phyloP scores from a whole-genome alignment of 441 rosid genomes.

The Arabidopsis lyrata region DNA sequence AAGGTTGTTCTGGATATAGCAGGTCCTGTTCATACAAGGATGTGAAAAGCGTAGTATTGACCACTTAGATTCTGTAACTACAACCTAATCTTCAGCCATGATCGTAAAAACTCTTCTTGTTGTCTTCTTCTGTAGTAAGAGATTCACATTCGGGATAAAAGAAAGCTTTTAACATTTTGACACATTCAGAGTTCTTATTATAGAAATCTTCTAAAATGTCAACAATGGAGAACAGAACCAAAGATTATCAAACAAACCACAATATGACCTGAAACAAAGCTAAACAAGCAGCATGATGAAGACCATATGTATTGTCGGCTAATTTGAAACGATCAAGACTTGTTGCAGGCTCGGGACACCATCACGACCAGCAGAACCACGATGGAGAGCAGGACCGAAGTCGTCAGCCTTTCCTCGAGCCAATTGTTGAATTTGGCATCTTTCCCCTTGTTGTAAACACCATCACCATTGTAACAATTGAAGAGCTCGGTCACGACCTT shows the following conservation, averaged over 20 bases:
- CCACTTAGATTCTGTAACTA: constrained; percentile 25
- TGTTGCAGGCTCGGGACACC: constrained; percentile 51
- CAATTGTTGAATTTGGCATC: constrained; percentile 38
- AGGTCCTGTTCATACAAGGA: constrained; percentile 16
- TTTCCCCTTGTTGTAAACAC: constrained; percentile 26
- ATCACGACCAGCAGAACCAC: constrained; percentile 56
- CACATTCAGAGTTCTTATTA: constrained; percentile 30
- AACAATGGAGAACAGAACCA: constrained; percentile 25
- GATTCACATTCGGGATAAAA: neutral
- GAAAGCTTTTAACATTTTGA: constrained; percentile 18
- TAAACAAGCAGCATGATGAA: constrained; percentile 22
- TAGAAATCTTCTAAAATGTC: constrained; percentile 28
- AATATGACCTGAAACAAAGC: constrained; percentile 25
- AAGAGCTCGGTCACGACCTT: constrained; percentile 45
- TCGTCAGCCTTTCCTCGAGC: constrained; percentile 51
- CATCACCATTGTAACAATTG: constrained; percentile 9
- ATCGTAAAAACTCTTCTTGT: constrained; percentile 7
- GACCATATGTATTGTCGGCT: constrained; percentile 61
- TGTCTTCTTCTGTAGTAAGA: constrained; percentile 10
- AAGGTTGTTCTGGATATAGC: constrained; percentile 20
- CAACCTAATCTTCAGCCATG: constrained; percentile 32
- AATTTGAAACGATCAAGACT: constrained; percentile 55
- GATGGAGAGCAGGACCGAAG: constrained; percentile 59
- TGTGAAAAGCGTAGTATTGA: constrained; percentile 33
- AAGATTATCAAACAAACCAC: constrained; percentile 35